phyloP scores from a whole-genome alignment of 768 basidiomycete genomes.

The Imleria badia region DNA sequence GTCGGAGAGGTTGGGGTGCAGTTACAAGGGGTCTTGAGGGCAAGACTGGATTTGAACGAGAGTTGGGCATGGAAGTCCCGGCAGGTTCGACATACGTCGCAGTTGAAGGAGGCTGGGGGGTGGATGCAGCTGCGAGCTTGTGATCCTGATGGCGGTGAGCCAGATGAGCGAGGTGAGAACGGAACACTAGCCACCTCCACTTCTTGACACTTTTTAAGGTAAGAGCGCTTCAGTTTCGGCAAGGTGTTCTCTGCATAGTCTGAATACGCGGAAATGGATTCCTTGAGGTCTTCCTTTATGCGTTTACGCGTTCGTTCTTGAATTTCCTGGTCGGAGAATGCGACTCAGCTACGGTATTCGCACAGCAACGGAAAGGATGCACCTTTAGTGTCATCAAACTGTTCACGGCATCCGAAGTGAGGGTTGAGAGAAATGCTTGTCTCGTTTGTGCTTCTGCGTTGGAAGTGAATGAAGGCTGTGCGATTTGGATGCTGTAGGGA shows the following conservation, averaged over 20 bases:
- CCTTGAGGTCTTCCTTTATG: conserved; percentile 88
- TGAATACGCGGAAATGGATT: conserved; percentile 69
- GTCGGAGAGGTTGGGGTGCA: conserved; percentile 71
- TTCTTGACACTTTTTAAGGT: conserved; percentile 83
- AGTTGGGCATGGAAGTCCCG: conserved; percentile 32
- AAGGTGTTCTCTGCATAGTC: conserved; percentile 81
- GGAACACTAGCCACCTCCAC: conserved; percentile 60
- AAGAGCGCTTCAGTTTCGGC: conserved; percentile 76
- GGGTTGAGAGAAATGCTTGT: conserved; percentile 71
- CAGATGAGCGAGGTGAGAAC: conserved; percentile 1
- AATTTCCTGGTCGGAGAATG: conserved; percentile 56
- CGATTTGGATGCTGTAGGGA: background rate
- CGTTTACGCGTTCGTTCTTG: conserved; percentile 91
- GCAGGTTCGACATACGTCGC: conserved; percentile 35
- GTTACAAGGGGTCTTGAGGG: conserved; percentile 56
- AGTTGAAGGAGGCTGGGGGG: conserved; percentile 27
- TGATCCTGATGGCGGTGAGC: conserved; percentile 52
- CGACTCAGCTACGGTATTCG: background rate
- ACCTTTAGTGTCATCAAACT: conserved; percentile 70
- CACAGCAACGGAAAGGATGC: conserved; percentile 3
- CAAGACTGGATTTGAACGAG: conserved; percentile 47
- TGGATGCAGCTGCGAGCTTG: conserved; percentile 45
- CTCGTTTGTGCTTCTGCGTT: conserved; percentile 79
- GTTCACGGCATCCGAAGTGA: conserved; percentile 71
- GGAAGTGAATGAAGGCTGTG: conserved; percentile 4